These are phyloP conservation scores for Yamadazyma taylorii DNA, from an alignment of 1,139 yeast genomes.

Conservation along the genomic window DNA sequence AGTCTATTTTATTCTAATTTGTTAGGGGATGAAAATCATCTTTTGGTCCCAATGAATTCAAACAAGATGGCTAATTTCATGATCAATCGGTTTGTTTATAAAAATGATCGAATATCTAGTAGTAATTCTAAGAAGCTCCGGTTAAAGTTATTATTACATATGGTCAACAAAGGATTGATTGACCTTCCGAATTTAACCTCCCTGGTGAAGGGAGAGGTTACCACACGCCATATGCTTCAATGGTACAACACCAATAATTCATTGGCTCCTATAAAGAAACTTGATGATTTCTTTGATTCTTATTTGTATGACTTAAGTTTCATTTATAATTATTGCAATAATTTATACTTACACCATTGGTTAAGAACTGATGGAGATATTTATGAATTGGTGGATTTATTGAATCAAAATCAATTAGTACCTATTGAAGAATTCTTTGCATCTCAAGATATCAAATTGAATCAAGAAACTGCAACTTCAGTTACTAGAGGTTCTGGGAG, in stretches of 20 bases:
- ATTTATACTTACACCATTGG: constrained; percentile 18
- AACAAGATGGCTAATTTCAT: constrained; percentile 38
- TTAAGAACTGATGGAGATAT: constrained; percentile 14
- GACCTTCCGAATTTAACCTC: not conserved
- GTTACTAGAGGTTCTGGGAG: no score
- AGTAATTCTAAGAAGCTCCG: constrained; percentile 20
- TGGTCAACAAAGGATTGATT: constrained; percentile 6
- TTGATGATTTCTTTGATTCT: constrained; percentile 44
- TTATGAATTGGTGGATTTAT: constrained; percentile 10
- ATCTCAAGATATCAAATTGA: constrained; percentile 11
- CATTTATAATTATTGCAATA: constrained; percentile 16
- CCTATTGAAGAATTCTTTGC: constrained; percentile 9
- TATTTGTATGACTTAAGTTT: constrained; percentile 35
- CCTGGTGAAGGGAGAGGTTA: not conserved
- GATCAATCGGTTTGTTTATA: constrained; percentile 35
- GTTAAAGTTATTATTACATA: constrained; percentile 9
- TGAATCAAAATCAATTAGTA: constrained; percentile 12
- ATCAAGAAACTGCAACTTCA: constrained; percentile 6
- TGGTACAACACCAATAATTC: constrained; percentile 1
- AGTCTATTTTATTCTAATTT: constrained; percentile 29
- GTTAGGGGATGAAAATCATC: constrained; percentile 16
- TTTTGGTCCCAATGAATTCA: constrained; percentile 34
- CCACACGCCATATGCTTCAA: not conserved
- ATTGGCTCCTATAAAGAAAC: constrained; percentile 16
- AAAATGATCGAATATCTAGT: constrained; percentile 17